phyloP scores from a whole-genome alignment of 257 asterid genomes.

The Solanum paucissectum region DNA sequence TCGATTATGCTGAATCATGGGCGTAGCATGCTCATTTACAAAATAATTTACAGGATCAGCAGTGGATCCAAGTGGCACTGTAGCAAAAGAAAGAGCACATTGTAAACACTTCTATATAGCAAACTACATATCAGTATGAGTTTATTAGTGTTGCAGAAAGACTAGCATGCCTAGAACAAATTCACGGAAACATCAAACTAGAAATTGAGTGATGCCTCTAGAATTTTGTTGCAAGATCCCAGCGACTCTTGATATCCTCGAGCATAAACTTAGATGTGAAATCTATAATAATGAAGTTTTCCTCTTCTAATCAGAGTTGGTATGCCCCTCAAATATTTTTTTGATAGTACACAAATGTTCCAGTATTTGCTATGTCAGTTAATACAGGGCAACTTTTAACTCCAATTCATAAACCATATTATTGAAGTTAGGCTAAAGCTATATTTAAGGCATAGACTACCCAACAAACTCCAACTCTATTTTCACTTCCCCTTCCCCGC shows the following conservation, averaged over 20 bases:
- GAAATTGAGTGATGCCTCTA: not conserved
- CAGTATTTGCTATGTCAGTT: not conserved
- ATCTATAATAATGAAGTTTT: not conserved
- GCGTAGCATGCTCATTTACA: conserved; percentile 29
- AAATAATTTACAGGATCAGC: conserved; percentile 49
- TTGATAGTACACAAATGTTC: not conserved
- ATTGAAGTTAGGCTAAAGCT: not conserved
- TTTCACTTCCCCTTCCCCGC: not conserved
- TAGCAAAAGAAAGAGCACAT: not conserved
- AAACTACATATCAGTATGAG: not conserved
- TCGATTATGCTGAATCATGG: conserved; percentile 26
- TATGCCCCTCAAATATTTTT: not conserved
- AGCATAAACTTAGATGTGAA: not conserved
- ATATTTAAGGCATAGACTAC: not conserved
- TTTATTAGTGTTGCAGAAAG: not conserved
- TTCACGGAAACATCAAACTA: not conserved
- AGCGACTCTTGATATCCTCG: not conserved
- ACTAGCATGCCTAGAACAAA: not conserved
- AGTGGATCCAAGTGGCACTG: conserved; percentile 48
- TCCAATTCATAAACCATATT: not conserved
- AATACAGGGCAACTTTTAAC: not conserved
- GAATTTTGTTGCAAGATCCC: not conserved
- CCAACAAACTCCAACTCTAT: not conserved
- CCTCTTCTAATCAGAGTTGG: not conserved
- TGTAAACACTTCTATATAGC: not conserved